Percentiles rank a stretch among this genome's conserved stretches.
These are phyloP conservation scores for Verbascum thapsus DNA, from an alignment of 257 asterid genomes.

Conservation along the genomic window DNA sequence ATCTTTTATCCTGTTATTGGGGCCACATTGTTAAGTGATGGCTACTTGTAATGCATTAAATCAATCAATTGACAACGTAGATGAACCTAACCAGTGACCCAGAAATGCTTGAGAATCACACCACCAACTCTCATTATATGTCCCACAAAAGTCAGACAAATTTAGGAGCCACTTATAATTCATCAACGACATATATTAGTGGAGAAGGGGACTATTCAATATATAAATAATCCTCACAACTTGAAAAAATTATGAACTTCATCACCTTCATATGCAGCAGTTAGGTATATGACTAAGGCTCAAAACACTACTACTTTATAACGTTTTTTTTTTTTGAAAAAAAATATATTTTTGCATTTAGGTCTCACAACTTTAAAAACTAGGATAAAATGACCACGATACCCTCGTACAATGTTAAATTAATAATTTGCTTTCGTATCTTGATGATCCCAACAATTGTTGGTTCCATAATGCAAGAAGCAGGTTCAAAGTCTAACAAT, in stretches of 20 bases:
- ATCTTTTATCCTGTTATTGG: no score
- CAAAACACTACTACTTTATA: no score
- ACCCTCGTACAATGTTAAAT: no score
- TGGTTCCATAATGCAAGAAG: no score
- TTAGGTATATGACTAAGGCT: no score
- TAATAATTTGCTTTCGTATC: no score
- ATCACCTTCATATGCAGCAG: not conserved
- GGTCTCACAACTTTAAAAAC: no score
- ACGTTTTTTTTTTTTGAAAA: no score
- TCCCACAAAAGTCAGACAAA: not conserved
- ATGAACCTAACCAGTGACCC: conserved; percentile 23
- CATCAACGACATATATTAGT: not conserved
- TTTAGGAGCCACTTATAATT: conserved; percentile 3
- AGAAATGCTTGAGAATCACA: not conserved
- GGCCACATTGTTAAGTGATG: conserved; percentile 2
- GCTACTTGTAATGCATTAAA: not conserved
- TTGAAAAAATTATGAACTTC: not conserved
- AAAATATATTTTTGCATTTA: no score
- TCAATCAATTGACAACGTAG: not conserved
- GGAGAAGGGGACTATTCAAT: not conserved
- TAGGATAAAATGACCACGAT: no score
- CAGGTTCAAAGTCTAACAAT: no score
- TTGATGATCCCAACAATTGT: no score
- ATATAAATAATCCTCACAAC: conserved; percentile 1
- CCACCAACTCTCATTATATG: not conserved